Evolutionary conservation across 2,329 filamentous ascomycete genomes (phyloP).

Genomic region (Aspergillus glaucus): DNA sequence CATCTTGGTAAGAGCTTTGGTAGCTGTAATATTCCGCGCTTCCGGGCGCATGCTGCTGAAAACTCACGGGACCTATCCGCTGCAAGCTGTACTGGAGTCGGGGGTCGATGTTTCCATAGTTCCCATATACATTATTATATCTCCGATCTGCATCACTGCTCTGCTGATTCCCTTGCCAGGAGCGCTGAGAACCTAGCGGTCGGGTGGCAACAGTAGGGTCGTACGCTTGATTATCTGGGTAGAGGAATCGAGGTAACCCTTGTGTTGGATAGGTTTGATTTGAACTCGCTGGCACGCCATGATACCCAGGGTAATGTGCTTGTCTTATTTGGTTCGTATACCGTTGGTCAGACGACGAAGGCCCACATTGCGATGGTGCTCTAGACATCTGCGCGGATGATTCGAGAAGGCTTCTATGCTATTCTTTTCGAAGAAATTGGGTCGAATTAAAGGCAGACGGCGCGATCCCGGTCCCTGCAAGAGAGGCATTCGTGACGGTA

Average conservation of each 20-base stretch:
- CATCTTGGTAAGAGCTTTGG: conserved; percentile 16
- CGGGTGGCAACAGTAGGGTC: conserved; percentile 10
- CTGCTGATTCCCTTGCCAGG: conserved; percentile 11
- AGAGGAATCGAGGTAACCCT: conserved; percentile 20
- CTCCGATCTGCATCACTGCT: conserved; percentile 16
- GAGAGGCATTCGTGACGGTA: conserved; percentile 10
- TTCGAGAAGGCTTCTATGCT: background rate
- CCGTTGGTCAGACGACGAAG: conserved; percentile 16
- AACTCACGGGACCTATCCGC: conserved; percentile 12
- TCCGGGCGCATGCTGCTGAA: conserved; percentile 8
- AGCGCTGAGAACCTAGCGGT: conserved; percentile 9
- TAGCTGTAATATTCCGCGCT: conserved; percentile 10
- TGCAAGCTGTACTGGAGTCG: conserved; percentile 13
- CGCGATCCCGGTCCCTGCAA: conserved; percentile 5
- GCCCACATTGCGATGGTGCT: conserved; percentile 22
- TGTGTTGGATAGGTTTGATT: conserved; percentile 13
- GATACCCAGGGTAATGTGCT: conserved; percentile 8
- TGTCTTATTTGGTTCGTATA: conserved; percentile 14
- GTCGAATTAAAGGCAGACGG: background rate
- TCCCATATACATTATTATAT: conserved; percentile 17
- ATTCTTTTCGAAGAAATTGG: background rate
- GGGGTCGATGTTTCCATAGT: conserved; percentile 13
- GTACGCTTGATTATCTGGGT: conserved; percentile 13
- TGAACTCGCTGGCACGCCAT: conserved; percentile 8
- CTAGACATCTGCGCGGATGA: conserved; percentile 25